Percentiles rank a stretch among this genome's conserved stretches.
Evolutionary conservation across 192 early-diverging fungal genomes (phyloP).

Genomic region (Mortierella hygrophila): DNA sequence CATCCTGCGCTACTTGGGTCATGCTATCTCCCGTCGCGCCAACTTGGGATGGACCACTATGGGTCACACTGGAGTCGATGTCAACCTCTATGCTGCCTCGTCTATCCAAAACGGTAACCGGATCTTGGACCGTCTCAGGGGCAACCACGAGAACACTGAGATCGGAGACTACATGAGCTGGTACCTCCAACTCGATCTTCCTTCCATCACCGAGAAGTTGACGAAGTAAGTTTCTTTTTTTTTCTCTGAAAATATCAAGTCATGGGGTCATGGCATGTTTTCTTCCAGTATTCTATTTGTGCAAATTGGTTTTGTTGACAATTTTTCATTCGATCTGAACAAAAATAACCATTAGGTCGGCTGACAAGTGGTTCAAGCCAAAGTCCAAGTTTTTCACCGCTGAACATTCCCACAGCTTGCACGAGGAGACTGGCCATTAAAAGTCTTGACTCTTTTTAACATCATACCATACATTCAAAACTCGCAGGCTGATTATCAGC

Average conservation of each 20-base stretch:
- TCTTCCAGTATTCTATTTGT: background rate
- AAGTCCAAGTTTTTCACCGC: constrained; percentile 4
- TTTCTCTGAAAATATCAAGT: background rate
- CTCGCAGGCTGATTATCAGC: no score
- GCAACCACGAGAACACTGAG: constrained; percentile 78
- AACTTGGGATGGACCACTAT: constrained; percentile 82
- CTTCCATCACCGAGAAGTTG: constrained; percentile 60
- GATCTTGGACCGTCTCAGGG: constrained; percentile 52
- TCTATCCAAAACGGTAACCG: constrained; percentile 51
- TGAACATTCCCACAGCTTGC: background rate
- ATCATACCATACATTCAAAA: no score
- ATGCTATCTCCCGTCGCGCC: constrained; percentile 24
- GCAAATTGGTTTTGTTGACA: background rate
- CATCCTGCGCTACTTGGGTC: constrained; percentile 15
- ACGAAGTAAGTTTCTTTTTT: constrained; percentile 33
- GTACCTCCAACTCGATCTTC: constrained; percentile 67
- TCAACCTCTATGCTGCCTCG: constrained; percentile 78
- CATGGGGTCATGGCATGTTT: background rate
- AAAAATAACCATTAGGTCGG: constrained; percentile 5
- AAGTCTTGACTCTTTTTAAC: background rate
- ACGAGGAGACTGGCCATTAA: constrained; percentile 50
- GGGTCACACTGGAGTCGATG: constrained; percentile 96
- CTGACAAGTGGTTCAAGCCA: constrained; percentile 45
- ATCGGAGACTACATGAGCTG: constrained; percentile 69
- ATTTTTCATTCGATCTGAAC: background rate